Base-by-base conservation (phyloP, 2,329 filamentous ascomycete species). In the Fusarium xyrophilum region DNA sequence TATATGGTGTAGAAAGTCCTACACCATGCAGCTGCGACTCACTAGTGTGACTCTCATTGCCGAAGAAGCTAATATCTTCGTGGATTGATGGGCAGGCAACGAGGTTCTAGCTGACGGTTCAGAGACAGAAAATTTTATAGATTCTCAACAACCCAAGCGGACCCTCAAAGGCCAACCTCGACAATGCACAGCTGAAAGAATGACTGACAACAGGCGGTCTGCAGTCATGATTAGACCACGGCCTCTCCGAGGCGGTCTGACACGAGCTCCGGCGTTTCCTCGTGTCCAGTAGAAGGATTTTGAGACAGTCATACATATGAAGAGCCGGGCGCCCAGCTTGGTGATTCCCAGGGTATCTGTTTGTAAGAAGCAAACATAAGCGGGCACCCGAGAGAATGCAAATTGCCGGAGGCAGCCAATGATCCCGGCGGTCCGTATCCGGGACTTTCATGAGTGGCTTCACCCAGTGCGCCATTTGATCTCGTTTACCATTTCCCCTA, bases 1-100 rank as follows among this genome's bases (percentile, higher is more conserved):
- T 65, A 65, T 60, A 65, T 54, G 40, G 33, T 13, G 23, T 39
- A 27, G 21, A 50, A 35, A 19, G 21, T 27, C 15, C 17, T 65
- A 48, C 21, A 27, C 43, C 28, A 14, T 28, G 17, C 32, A 50
- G 40, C 35, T 44, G 21, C 39, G 25, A 25, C 28, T 59, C 15
- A 36, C 14, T 66, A 32, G 38, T 21, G 56, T 66, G 63, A 67
- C 63, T 67, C 63, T 67, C 63, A 67, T 43, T 62, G 25, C 63
- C 51, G 63, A 40, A 40, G 25, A 38, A 60, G 56, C 47, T 65
- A 55, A 40, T 46, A 42, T 48, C n/a, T 14, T 38, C 19, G 27
- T 17, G 33, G 15, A 8, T 38, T 14, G 25, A 23, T 17, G 19
- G 23, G 32, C 53, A 65, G 55, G 62, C 61, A 65, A 60, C 36